Evolutionary conservation across 1,139 yeast species (phyloP).

Genomic region (Spencermartinsiella ligniputridi): DNA sequence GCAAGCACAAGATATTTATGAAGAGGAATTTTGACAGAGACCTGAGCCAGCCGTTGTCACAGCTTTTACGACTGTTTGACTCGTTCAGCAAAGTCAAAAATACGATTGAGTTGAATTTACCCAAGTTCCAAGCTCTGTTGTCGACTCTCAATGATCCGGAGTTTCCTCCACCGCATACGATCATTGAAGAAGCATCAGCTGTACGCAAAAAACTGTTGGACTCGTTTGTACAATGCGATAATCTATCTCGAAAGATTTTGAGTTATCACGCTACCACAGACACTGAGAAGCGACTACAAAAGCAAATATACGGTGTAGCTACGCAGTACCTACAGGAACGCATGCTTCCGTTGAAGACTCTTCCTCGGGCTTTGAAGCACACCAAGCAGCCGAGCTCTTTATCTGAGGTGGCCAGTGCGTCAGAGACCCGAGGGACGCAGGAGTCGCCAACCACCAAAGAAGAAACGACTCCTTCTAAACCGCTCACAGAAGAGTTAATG

Average conservation of each 20-base stretch:
- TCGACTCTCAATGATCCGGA: conserved; percentile 33
- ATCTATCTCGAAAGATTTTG: conserved; percentile 39
- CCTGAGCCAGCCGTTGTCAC: conserved; percentile 23
- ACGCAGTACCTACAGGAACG: conserved; percentile 49
- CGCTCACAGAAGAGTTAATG: conserved; percentile 60
- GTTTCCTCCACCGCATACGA: conserved; percentile 29
- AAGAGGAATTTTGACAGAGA: conserved; percentile 50
- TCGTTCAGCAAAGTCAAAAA: conserved; percentile 35
- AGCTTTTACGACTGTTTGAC: conserved; percentile 31
- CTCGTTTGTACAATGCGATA: conserved; percentile 44
- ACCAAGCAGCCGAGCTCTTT: conserved; percentile 11
- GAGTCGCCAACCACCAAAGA: conserved; percentile 32
- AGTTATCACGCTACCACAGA: conserved; percentile 30
- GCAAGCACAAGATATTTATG: conserved; percentile 60
- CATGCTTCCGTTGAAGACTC: conserved; percentile 49
- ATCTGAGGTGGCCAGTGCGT: conserved; percentile 4
- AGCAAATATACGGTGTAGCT: conserved; percentile 44
- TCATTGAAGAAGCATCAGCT: conserved; percentile 36
- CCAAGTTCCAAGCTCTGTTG: conserved; percentile 40
- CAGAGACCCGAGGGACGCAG: conserved; percentile 6
- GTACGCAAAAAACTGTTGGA: conserved; percentile 41
- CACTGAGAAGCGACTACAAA: conserved; percentile 42
- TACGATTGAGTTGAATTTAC: conserved; percentile 39
- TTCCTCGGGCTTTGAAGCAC: conserved; percentile 40
- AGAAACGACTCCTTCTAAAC: conserved; percentile 48